These are phyloP conservation scores for Annulohypoxylon moriforme DNA, from an alignment of 495 filamentous ascomycete species.

Conservation along the genomic window DNA sequence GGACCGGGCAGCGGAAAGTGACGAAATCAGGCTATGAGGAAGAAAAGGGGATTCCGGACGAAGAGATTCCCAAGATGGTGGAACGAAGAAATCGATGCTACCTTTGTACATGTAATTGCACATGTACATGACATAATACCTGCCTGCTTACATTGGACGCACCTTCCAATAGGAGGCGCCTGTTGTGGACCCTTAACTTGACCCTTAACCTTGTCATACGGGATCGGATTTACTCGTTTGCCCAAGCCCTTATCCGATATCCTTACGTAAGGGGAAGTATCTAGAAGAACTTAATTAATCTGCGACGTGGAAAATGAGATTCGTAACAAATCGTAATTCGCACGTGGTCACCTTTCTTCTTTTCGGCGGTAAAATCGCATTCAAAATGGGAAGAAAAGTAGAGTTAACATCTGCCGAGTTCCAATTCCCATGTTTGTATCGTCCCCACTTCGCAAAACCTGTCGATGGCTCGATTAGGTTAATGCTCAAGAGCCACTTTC, in stretches of 20 bases:
- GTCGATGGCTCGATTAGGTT: conserved; percentile 42
- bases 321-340: conserved; percentile 10
- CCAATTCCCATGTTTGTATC: conserved; percentile 19
- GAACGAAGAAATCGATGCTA: conserved; percentile 12
- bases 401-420: conserved; percentile 39
- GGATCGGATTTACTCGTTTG: conserved; percentile 5
- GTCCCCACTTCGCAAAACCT: conserved; percentile 33
- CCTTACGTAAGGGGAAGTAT: neutral
- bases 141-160: neutral
- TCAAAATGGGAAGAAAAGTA: neutral
- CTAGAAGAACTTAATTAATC: conserved; percentile 3
- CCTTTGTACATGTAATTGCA: neutral
- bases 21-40: conserved; percentile 34
- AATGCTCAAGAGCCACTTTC: conserved; percentile 29
- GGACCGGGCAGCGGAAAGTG: neutral
- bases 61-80: conserved; percentile 11
- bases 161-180: neutral
- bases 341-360: conserved; percentile 29
- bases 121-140: too few relatives aligned
- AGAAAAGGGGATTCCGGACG: conserved; percentile 14
- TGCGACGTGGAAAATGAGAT: conserved; percentile 4
- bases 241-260: neutral
- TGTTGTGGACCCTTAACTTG: neutral
- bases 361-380: conserved; percentile 41
- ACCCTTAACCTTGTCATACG: neutral